Evolutionary conservation across 257 asterid species (phyloP).

Genomic region (Coffea eugenioides): DNA sequence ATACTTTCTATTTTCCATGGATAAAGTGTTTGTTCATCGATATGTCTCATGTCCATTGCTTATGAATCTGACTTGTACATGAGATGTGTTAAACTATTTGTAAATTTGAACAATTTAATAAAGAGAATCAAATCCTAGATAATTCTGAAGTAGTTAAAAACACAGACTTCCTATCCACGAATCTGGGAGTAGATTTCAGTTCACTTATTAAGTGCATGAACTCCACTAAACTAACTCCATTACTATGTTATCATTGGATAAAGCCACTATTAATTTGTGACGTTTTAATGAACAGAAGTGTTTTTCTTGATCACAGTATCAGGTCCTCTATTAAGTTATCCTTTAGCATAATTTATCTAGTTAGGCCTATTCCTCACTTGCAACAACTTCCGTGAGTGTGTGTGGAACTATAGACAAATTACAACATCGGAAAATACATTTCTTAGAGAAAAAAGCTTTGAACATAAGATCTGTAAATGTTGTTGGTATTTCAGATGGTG

Average conservation of each 20-base stretch:
- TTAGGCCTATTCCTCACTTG: not conserved
- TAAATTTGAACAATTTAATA: too few species aligned
- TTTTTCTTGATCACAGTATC: not conserved
- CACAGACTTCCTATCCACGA: too few species aligned
- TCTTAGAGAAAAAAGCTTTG: not conserved
- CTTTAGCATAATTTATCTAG: not conserved
- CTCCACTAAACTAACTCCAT: too few species aligned
- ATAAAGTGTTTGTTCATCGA: not conserved
- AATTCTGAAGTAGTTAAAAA: not conserved
- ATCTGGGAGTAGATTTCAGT: too few species aligned
- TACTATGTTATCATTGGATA: too few species aligned
- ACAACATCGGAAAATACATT: not conserved
- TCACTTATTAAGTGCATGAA: too few species aligned
- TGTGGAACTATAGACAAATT: not conserved
- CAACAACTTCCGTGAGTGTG: not conserved
- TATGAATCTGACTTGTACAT: not conserved
- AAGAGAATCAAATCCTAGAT: too few species aligned
- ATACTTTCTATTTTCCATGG: not conserved
- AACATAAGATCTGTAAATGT: not conserved
- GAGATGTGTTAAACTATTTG: too few species aligned
- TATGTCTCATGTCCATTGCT: not conserved
- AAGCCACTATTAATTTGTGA: not conserved
- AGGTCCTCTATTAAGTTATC: not conserved
- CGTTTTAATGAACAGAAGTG: not conserved
- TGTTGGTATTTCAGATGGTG: conserved; percentile 65